Conservation (phyloP, 2,329 filamentous ascomycete species). For the Pezicula carpinea region DNA sequence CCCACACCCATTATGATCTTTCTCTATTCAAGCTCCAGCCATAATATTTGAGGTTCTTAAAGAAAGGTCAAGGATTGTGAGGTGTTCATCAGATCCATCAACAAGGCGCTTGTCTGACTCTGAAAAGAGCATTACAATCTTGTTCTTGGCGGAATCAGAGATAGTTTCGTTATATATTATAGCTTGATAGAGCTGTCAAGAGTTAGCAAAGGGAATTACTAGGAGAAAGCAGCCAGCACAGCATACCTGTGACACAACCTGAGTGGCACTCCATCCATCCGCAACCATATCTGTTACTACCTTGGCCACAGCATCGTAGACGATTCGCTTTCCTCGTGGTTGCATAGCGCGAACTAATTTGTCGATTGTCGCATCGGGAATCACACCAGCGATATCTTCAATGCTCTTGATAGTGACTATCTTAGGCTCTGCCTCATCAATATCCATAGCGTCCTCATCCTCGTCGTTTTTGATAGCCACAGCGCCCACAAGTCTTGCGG, state of each 20-base stretch:
- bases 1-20: background rate
- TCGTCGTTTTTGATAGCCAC: conserved; percentile 38
- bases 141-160: conserved; percentile 81
- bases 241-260: conserved; percentile 74
- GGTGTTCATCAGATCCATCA: conserved; percentile 91
- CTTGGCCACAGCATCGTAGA: conserved; percentile 70
- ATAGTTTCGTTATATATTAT: conserved; percentile 82
- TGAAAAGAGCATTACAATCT: conserved; percentile 83
- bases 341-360: conserved; percentile 70
- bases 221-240: background rate
- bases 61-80: conserved; percentile 81
- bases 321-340: conserved; percentile 56
- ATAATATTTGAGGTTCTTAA: conserved; percentile 76
- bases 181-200: conserved; percentile 66
- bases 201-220: conserved; percentile 3
- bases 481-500: conserved; percentile 80
- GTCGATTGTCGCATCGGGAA: conserved; percentile 71
- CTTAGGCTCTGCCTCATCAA: conserved; percentile 57
- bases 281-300: conserved; percentile 88
- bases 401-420: conserved; percentile 73
- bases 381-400: conserved; percentile 94
- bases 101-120: conserved; percentile 92
- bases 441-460: conserved; percentile 39
- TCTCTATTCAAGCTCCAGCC: conserved; percentile 18
- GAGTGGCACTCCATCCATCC: conserved; percentile 93